A percentile compares a stretch with the other conserved stretches of the same genome.
Evolutionary conservation across 495 filamentous ascomycete genomes (phyloP).

Genomic region (Zalerion maritima): DNA sequence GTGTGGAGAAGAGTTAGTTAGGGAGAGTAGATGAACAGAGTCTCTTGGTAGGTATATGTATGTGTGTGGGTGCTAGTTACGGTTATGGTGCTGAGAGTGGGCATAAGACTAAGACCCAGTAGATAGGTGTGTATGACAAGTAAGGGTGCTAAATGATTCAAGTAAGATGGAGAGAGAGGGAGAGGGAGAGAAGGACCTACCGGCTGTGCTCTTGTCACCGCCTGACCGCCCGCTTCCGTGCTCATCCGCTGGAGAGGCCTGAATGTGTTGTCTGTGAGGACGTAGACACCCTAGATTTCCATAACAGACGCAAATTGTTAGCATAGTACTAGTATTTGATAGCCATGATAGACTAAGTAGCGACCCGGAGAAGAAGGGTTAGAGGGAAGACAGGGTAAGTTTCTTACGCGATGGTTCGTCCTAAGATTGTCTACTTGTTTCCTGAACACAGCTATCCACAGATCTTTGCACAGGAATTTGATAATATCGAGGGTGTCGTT

Average conservation of each 20-base stretch:
- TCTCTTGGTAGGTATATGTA: slow-evolving; percentile 1
- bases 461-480: slow-evolving; percentile 95
- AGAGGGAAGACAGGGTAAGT: slow-evolving; percentile 3
- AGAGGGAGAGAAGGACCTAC: slow-evolving; percentile 35
- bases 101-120: no score
- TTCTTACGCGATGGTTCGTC: slow-evolving; percentile 77
- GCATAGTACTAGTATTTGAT: neutral
- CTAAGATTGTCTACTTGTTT: slow-evolving; percentile 98
- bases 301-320: neutral
- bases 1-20: slow-evolving; percentile 1
- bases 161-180: slow-evolving; percentile 2
- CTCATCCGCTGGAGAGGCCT: slow-evolving; percentile 80
- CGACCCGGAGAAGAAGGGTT: neutral
- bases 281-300: slow-evolving; percentile 65
- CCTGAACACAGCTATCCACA: slow-evolving; percentile 85
- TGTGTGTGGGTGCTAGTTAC: no score
- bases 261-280: slow-evolving; percentile 88
- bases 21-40: slow-evolving; percentile 4
- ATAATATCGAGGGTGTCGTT: slow-evolving; percentile 80
- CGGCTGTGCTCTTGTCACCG: slow-evolving; percentile 61
- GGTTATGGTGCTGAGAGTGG: no score
- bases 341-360: neutral
- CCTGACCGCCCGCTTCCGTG: slow-evolving; percentile 54
- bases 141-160: neutral
- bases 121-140: no score